Evolutionary conservation across 257 asterid species (phyloP).

Genomic region (Solanum gandarillasii): DNA sequence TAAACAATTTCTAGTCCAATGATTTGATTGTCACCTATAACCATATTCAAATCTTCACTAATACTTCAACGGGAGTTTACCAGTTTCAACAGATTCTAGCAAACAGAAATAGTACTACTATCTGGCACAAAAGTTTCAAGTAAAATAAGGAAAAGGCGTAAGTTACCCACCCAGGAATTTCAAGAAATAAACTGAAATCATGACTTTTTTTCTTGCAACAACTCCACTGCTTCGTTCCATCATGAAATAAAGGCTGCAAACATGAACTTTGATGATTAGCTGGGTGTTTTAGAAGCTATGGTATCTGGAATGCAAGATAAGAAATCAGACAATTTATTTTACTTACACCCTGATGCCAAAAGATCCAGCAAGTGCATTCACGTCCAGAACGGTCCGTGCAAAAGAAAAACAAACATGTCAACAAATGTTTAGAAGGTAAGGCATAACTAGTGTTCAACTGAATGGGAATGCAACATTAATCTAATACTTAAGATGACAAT

Average conservation of each 20-base stretch:
- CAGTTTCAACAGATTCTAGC: background rate
- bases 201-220: conserved; percentile 96
- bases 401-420: background rate
- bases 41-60: background rate
- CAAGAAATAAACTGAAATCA: conserved; percentile 78
- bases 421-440: background rate
- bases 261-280: background rate
- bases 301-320: background rate
- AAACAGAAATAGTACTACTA: background rate
- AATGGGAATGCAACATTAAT: background rate
- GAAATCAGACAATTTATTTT: background rate
- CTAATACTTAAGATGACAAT: background rate
- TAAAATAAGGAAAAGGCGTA: background rate
- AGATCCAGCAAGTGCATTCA: background rate
- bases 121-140: background rate
- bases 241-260: conserved; percentile 80
- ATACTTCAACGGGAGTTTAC: background rate
- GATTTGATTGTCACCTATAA: background rate
- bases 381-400: background rate
- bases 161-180: conserved; percentile 54
- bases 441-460: background rate
- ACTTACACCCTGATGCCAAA: conserved; percentile 27
- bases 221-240: conserved; percentile 98
- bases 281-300: background rate
- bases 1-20: background rate